A percentile compares a stretch with the other conserved stretches of the same genome.
phyloP scores from a whole-genome alignment of 768 basidiomycete genomes.

The Gelatoporia subvermispora region DNA sequence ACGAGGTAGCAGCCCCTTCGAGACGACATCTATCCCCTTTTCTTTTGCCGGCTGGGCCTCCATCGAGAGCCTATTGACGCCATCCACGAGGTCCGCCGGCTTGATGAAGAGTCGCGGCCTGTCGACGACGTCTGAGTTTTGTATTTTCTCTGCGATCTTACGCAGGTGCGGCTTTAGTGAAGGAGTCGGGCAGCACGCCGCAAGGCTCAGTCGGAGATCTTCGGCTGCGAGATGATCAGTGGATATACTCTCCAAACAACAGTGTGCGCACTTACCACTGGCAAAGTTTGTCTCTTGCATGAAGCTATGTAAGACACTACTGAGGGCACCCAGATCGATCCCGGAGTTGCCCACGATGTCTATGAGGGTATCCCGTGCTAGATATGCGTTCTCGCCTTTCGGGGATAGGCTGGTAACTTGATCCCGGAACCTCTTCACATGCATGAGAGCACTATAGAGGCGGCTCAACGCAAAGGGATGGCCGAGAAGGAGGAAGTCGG shows the following conservation, averaged over 20 bases:
- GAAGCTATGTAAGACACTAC: slow-evolving; percentile 39
- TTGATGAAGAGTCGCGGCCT: slow-evolving; percentile 71
- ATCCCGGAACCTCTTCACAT: slow-evolving; percentile 55
- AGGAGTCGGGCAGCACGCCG: slow-evolving; percentile 53
- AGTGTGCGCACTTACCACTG: slow-evolving; percentile 24
- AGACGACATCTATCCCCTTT: slow-evolving; percentile 53
- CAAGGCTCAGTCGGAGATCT: slow-evolving; percentile 47
- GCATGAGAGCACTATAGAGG: slow-evolving; percentile 43
- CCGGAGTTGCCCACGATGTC: slow-evolving; percentile 65
- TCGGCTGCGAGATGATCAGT: slow-evolving; percentile 34
- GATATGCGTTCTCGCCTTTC: slow-evolving; percentile 55
- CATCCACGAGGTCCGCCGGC: slow-evolving; percentile 65
- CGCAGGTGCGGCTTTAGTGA: slow-evolving; percentile 39
- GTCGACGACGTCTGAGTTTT: slow-evolving; percentile 46
- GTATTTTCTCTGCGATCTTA: slow-evolving; percentile 42
- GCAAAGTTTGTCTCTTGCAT: slow-evolving; percentile 23
- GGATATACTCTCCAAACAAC: neutral
- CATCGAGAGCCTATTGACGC: slow-evolving; percentile 39
- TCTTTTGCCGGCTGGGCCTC: slow-evolving; percentile 34
- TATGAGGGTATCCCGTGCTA: slow-evolving; percentile 57
- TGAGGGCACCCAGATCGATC: slow-evolving; percentile 51
- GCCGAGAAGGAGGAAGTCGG: slow-evolving; percentile 51
- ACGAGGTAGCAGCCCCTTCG: slow-evolving; percentile 48
- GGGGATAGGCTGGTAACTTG: slow-evolving; percentile 50
- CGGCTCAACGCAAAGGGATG: slow-evolving; percentile 60